Evolutionary conservation across 345 rosid species (phyloP).

Genomic region (Tarenaya hassleriana): DNA sequence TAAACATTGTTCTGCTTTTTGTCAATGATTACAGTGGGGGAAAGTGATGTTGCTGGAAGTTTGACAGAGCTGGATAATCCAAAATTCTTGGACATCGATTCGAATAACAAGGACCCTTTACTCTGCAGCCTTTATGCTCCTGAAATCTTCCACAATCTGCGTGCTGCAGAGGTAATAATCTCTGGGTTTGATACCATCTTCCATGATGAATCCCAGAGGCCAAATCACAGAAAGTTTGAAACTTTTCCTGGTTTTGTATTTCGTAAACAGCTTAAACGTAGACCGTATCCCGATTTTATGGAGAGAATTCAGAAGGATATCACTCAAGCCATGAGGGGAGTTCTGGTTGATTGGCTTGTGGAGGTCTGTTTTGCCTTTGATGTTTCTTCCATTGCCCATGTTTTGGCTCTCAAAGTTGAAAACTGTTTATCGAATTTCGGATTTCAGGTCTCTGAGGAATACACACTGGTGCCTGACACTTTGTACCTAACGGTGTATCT

Average conservation of each 20-base stretch:
- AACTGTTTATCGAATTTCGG: too few relatives aligned
- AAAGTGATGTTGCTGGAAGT: constrained; percentile 25
- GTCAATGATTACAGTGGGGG: constrained; percentile 38
- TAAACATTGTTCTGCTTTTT: not conserved
- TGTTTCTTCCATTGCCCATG: too few relatives aligned
- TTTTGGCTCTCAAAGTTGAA: too few relatives aligned
- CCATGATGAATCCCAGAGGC: constrained; percentile 1
- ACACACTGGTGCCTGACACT: constrained; percentile 73
- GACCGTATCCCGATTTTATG: constrained; percentile 59
- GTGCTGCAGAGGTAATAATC: constrained; percentile 67
- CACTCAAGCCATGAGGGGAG: constrained; percentile 80
- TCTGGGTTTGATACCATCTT: constrained; percentile 7
- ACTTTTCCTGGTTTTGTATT: constrained; percentile 13
- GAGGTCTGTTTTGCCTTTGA: too few relatives aligned
- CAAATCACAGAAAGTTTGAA: constrained; percentile 5
- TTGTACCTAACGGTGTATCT: constrained; percentile 69
- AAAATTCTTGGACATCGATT: constrained; percentile 55
- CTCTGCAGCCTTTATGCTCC: constrained; percentile 76
- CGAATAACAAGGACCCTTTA: constrained; percentile 54
- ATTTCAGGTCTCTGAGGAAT: constrained; percentile 84
- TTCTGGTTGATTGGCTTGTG: constrained; percentile 95
- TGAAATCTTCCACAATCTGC: constrained; percentile 64
- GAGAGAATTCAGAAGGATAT: constrained; percentile 69
- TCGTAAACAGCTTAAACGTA: constrained; percentile 54
- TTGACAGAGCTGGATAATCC: constrained; percentile 30